Base-by-base conservation (phyloP, 2,329 filamentous ascomycete genomes). In the Pyricularia sp. region DNA sequence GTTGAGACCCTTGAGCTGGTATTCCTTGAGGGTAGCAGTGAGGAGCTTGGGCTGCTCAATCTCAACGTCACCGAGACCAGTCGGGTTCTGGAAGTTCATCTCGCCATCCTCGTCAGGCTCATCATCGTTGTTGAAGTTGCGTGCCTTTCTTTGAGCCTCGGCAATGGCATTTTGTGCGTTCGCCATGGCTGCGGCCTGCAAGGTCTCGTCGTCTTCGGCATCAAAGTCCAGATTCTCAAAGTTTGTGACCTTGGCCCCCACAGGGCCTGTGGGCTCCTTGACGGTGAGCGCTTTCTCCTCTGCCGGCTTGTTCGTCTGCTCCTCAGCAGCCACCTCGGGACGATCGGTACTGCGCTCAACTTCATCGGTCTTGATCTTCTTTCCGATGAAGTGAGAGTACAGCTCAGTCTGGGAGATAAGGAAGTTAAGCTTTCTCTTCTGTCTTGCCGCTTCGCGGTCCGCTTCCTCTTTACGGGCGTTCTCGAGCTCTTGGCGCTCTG, bases 61-160 rank as follows among this genome's bases (percentile, higher is more conserved):
- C 72, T 96, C 90, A 69, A 96, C 91, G 71, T 94, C 93, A 71
- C 93, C 93, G 71, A 99, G 83, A 72, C 93, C 94, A 4, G 93
- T 94, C 0, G 94, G 94, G 74, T 99, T 97, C 78, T 99, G 94
- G 81, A 99, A 99, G 78, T 99, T 99, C 89, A 99, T 91, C 78
- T 99, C 94, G 70, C 93, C 93, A 72, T 97, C 93, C 66, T 97
- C 92, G 64, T 85, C 80, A 72, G 87, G 84, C 64, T 85, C 80
- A 64, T 86, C 80, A 10, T 82, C 81, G 67, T 91, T 87, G 78
- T 97, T 96, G 82, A 99, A 99, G 10, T 90, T 90, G 63, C 92
- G 88, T 0, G 94, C 94, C 75, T 94, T 93, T 74, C 92, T 88
- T 75, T 97, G 91, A 0, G 94, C 94, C 75, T 97, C 90, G 70